Percentiles rank a stretch among this genome's conserved stretches.
These are phyloP conservation scores for Podospora conica DNA, from an alignment of 495 filamentous ascomycete species.

Conservation along the genomic window DNA sequence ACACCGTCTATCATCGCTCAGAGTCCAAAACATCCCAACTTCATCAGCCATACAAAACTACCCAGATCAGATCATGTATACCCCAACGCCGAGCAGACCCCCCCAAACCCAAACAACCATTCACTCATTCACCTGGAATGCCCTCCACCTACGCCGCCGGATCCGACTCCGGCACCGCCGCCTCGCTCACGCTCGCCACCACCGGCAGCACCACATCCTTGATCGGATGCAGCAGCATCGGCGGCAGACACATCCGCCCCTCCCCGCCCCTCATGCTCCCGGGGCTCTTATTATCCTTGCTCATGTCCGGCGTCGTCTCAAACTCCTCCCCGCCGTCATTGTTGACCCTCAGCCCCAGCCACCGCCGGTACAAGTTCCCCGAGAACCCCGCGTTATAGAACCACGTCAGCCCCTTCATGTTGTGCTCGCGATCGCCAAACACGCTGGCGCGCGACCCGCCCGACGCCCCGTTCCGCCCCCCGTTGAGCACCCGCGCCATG, in stretches of 20 bases:
- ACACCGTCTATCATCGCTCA: not conserved
- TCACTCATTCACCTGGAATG: not conserved
- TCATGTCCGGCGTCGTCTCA: slow-evolving; percentile 54
- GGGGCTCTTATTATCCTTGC: slow-evolving; percentile 42
- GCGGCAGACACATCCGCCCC: slow-evolving; percentile 88
- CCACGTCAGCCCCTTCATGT: slow-evolving; percentile 84
- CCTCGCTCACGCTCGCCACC: slow-evolving; percentile 46
- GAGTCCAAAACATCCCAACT: not conserved
- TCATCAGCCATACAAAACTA: not conserved
- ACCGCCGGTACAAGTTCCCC: slow-evolving; percentile 75
- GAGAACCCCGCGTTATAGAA: slow-evolving; percentile 89
- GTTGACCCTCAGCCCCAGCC: slow-evolving; percentile 80
- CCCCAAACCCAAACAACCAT: not conserved
- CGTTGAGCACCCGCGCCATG: slow-evolving; percentile 78
- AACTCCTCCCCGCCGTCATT: slow-evolving; percentile 81
- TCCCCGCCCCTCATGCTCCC: slow-evolving; percentile 51
- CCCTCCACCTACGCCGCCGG: slow-evolving; percentile 22
- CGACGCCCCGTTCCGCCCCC: slow-evolving; percentile 71
- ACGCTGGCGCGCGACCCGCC: slow-evolving; percentile 65
- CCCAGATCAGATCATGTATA: slow-evolving; percentile 1
- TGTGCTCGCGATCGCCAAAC: slow-evolving; percentile 84
- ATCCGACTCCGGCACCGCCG: slow-evolving; percentile 32
- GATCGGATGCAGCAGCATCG: slow-evolving; percentile 88
- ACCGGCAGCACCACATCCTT: slow-evolving; percentile 78
- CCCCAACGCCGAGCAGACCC: not conserved